Evolutionary conservation across 1,284 basidiomycete genomes (phyloP), one percentile per base, ranked within the genome.

Genomic region (Trichosporon asahii): DNA sequence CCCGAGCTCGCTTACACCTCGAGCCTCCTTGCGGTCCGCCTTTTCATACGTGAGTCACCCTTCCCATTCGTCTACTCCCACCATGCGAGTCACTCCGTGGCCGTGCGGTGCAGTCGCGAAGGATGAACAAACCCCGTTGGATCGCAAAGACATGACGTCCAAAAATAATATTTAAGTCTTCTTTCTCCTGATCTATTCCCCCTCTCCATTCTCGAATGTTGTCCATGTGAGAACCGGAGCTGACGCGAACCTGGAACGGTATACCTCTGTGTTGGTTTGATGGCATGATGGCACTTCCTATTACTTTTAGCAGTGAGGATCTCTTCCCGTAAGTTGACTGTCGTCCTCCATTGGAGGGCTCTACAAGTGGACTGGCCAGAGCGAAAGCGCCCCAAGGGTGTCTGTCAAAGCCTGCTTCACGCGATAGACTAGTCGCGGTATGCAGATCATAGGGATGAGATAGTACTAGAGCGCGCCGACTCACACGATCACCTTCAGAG

Each of bases 161-260:
- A 61, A 61, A 61, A 61, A 29, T 31, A 31, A 31, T 33, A 33
- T 61, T 61, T 61, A 61, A 61, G 57, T 61, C 57, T 61, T 61
- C 57, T 61, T 61, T 61, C 57, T 61, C 57, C 57, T 61, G 57
- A 61, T 61, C 57, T 61, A 60, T 31, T 33, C 11, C 31, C 31
- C 57, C 57, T 7, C 27, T 61, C 57, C 18, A 31, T 9, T n/a
- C 55, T 61, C 27, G 53, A 57, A 27, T 61, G 57, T 33, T 33
- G 27, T 61, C 21, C 25, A 7, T 11, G 27, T n/a, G 57, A 61
- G 57, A 61, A 33, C 18, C 18, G 27, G 57, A 31, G 57, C 57
- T 61, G 57, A 61, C 57, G 29, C 25, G 53, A 27, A 44, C 40
- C 40, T 44, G 40, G 40, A 44, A 44, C 40, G 21, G 7, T 11